phyloP scores from a whole-genome alignment of 1,139 yeast genomes.

The Candida sp. region DNA sequence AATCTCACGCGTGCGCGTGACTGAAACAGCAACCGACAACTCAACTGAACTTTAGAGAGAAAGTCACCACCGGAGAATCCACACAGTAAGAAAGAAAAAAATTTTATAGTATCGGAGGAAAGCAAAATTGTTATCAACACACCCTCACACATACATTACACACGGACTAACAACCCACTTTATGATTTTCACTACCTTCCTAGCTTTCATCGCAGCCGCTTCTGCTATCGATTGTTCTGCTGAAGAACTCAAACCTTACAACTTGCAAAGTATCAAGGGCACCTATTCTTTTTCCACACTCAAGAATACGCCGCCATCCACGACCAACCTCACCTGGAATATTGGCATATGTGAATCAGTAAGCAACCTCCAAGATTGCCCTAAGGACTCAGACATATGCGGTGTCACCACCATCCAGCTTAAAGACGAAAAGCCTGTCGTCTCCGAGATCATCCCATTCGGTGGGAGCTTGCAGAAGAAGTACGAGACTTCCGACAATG shows the following conservation, averaged over 20 bases:
- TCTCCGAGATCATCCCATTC: slow-evolving; percentile 61
- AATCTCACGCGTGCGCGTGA: background rate
- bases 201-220: slow-evolving; percentile 7
- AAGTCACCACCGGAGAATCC: no score
- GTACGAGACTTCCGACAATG: slow-evolving; percentile 31
- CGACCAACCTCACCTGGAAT: slow-evolving; percentile 65
- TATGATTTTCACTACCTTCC: slow-evolving; percentile 5
- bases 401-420: slow-evolving; percentile 60
- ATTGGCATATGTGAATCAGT: slow-evolving; percentile 69
- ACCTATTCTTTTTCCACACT: slow-evolving; percentile 39
- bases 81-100: background rate
- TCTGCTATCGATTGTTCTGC: slow-evolving; percentile 50
- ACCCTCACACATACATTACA: background rate
- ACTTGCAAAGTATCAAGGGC: slow-evolving; percentile 54
- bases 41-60: no score
- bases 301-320: slow-evolving; percentile 79
- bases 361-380: slow-evolving; percentile 53
- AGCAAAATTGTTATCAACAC: background rate
- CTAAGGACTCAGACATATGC: slow-evolving; percentile 70
- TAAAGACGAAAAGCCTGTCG: slow-evolving; percentile 43
- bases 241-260: slow-evolving; percentile 40
- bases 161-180: background rate
- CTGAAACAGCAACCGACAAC: background rate
- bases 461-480: slow-evolving; percentile 39
- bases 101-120: background rate